These are phyloP conservation scores for Asterophora lycoperdoides DNA, from an alignment of 768 basidiomycete genomes.

Conservation along the genomic window DNA sequence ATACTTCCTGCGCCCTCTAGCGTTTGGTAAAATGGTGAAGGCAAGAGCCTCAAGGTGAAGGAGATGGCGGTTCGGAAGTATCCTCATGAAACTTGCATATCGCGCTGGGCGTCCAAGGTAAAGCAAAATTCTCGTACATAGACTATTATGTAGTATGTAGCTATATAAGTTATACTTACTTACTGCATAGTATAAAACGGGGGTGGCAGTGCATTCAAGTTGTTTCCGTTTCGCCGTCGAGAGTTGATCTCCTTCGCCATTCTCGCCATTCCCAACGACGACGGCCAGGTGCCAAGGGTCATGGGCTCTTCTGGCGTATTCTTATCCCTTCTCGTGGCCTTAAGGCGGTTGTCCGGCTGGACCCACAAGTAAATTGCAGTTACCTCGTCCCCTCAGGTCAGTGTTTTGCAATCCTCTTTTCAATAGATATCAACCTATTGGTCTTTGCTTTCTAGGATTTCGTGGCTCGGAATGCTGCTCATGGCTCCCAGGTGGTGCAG, in stretches of 20 bases:
- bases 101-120: too few relatives aligned
- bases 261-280: conserved; percentile 4
- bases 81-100: too few relatives aligned
- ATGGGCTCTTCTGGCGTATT: conserved; percentile 2
- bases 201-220: too few relatives aligned
- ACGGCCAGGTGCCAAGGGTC: conserved; percentile 9
- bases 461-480: not conserved
- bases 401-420: not conserved
- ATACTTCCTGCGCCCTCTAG: too few relatives aligned
- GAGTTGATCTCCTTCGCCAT: conserved; percentile 16
- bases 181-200: not conserved
- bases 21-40: too few relatives aligned
- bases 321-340: conserved; percentile 10
- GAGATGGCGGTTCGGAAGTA: too few relatives aligned
- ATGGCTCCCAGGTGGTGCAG: not conserved
- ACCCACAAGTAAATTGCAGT: conserved; percentile 1
- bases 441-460: not conserved
- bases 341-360: conserved; percentile 9
- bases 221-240: not conserved
- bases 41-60: too few relatives aligned
- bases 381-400: conserved; percentile 2
- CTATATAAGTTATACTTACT: too few relatives aligned
- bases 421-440: not conserved
- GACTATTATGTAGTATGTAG: too few relatives aligned
- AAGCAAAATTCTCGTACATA: too few relatives aligned